These are phyloP conservation scores for Pichia nanzhaoensis DNA, from an alignment of 805 yeast genomes.

Conservation along the genomic window DNA sequence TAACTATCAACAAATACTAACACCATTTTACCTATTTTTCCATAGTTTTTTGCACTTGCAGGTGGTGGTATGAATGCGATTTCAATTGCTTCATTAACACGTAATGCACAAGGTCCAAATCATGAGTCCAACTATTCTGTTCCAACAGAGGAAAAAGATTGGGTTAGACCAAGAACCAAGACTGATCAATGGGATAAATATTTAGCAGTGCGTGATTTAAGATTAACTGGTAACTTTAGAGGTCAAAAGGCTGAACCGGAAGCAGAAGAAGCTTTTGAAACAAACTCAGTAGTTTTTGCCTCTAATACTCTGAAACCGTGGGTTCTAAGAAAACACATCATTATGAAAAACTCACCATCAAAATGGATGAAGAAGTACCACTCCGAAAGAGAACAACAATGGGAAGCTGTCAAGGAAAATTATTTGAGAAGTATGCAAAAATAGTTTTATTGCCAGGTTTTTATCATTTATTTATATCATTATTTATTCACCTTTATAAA, in stretches of 20 bases:
- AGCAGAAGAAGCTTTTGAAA: slow-evolving; percentile 75
- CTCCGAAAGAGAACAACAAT: slow-evolving; percentile 26
- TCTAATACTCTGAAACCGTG: slow-evolving; percentile 30
- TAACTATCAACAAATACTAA: not conserved
- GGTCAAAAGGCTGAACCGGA: slow-evolving; percentile 59
- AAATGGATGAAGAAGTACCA: slow-evolving; percentile 32
- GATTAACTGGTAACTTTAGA: slow-evolving; percentile 68
- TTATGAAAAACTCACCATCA: slow-evolving; percentile 35
- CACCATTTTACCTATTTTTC: not conserved
- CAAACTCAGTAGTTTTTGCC: slow-evolving; percentile 44
- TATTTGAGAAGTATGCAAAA: slow-evolving; percentile 32
- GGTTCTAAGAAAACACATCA: slow-evolving; percentile 34
- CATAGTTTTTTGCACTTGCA: slow-evolving; percentile 42
- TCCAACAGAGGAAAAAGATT: slow-evolving; percentile 37
- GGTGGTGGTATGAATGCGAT: slow-evolving; percentile 42
- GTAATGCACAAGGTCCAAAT: slow-evolving; percentile 31
- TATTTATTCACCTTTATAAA: slow-evolving; percentile 8
- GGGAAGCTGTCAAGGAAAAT: slow-evolving; percentile 31
- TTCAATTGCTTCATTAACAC: slow-evolving; percentile 25
- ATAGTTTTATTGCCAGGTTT: slow-evolving; percentile 9
- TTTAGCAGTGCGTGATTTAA: slow-evolving; percentile 64
- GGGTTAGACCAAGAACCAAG: slow-evolving; percentile 47
- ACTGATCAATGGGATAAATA: slow-evolving; percentile 50
- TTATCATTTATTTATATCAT: slow-evolving; percentile 13
- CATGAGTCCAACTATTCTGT: slow-evolving; percentile 34